Conservation (phyloP, 805 yeast species). For the Kazachstania taianensis region DNA sequence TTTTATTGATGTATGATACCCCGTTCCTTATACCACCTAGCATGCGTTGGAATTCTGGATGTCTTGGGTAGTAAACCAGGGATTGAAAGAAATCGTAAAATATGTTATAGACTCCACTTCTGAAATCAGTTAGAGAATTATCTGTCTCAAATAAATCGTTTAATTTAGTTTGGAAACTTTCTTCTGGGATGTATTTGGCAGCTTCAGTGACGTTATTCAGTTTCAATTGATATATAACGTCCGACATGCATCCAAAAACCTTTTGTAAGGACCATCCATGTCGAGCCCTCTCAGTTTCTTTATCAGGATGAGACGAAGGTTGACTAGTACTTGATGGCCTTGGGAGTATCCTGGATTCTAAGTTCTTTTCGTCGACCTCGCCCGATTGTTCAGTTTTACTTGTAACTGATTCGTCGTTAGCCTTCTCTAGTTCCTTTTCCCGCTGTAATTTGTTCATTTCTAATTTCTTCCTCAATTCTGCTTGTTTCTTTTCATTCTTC, state of each 20-base stretch:
- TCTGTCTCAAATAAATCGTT: background rate
- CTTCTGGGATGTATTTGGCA: conserved; percentile 1
- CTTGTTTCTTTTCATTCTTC: conserved; percentile 19
- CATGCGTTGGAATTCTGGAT: conserved; percentile 2
- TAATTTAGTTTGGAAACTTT: background rate
- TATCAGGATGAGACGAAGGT: background rate
- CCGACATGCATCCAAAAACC: background rate
- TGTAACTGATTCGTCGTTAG: background rate
- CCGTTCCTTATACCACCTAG: background rate
- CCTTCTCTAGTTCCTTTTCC: conserved; percentile 2
- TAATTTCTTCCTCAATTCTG: conserved; percentile 14
- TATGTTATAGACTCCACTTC: background rate
- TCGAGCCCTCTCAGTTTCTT: conserved; percentile 1
- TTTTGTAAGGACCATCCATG: background rate
- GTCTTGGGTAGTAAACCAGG: conserved; percentile 1
- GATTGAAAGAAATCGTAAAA: conserved; percentile 1
- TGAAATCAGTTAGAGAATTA: background rate
- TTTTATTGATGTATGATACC: too few species aligned
- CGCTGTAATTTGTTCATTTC: conserved; percentile 14
- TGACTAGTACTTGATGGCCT: background rate
- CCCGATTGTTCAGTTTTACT: background rate
- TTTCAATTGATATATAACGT: background rate
- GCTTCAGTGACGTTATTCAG: background rate
- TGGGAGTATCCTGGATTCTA: background rate
- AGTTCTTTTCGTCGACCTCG: too few species aligned